phyloP scores from a whole-genome alignment of 176 grass and related monocot genomes.

The Oropetium thomaeum region DNA sequence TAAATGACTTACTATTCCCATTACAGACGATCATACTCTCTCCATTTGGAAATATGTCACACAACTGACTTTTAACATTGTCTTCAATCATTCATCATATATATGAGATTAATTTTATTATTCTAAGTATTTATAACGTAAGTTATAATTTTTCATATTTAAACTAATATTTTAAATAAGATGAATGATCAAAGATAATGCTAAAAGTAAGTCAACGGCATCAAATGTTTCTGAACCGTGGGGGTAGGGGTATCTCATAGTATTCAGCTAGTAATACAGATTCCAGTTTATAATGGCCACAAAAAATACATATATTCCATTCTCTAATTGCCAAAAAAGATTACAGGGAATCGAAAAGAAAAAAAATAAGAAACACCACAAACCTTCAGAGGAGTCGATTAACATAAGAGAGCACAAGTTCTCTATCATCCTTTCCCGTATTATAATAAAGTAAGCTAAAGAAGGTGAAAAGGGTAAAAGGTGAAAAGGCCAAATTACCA shows the following conservation, averaged over 20 bases:
- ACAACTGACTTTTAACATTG: too few species aligned
- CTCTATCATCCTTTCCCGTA: neutral
- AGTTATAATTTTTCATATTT: too few species aligned
- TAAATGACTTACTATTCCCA: conserved; percentile 6
- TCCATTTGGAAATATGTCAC: too few species aligned
- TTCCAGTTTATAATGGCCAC: conserved; percentile 18
- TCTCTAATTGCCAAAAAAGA: neutral
- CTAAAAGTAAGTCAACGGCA: too few species aligned
- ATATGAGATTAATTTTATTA: too few species aligned
- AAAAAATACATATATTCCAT: too few species aligned
- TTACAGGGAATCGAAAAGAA: conserved; percentile 3
- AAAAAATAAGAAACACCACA: neutral
- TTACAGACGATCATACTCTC: neutral
- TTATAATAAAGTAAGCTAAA: neutral
- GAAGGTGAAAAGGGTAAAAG: neutral
- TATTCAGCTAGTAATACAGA: conserved; percentile 26
- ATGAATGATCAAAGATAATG: too few species aligned
- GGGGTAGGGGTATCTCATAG: too few species aligned
- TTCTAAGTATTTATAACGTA: too few species aligned
- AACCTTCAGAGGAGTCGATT: neutral
- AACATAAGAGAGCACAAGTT: conserved; percentile 21
- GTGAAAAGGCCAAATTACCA: neutral
- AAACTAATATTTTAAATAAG: too few species aligned
- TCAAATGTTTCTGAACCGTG: too few species aligned
- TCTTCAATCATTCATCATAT: too few species aligned